Evolutionary conservation across 192 early-diverging fungal genomes (phyloP).

Genomic region (Coemansia sp.): DNA sequence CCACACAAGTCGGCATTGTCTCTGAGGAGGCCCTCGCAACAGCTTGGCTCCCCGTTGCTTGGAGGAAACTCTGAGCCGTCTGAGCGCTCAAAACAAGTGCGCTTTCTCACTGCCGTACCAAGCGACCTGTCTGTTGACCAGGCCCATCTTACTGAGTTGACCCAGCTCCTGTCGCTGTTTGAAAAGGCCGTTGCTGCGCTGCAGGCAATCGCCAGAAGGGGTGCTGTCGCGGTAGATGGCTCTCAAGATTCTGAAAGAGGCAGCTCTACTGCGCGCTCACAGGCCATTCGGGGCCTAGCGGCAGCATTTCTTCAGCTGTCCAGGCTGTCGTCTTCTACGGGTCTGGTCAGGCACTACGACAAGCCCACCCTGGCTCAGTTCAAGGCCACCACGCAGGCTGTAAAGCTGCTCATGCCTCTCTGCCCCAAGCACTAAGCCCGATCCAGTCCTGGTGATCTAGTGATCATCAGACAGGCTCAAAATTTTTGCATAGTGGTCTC

Average conservation of each 20-base stretch:
- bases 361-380: slow-evolving; percentile 48
- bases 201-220: not conserved
- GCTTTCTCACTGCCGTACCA: slow-evolving; percentile 26
- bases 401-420: slow-evolving; percentile 49
- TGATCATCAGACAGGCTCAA: slow-evolving; percentile 11
- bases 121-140: slow-evolving; percentile 32
- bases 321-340: slow-evolving; percentile 40
- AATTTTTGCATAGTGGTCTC: slow-evolving; percentile 21
- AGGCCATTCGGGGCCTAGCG: slow-evolving; percentile 29
- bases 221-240: not conserved
- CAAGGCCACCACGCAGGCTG: slow-evolving; percentile 47
- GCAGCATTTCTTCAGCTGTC: slow-evolving; percentile 53
- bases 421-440: not conserved
- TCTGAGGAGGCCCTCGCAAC: slow-evolving; percentile 18
- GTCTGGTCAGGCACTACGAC: slow-evolving; percentile 55
- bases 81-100: slow-evolving; percentile 53
- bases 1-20: slow-evolving; percentile 43
- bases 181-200: slow-evolving; percentile 41
- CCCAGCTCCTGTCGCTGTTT: slow-evolving; percentile 37
- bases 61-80: not conserved
- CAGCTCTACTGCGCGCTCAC: not conserved
- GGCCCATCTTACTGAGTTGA: slow-evolving; percentile 36
- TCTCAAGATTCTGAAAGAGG: not conserved
- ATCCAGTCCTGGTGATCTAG: not conserved
- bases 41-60: not conserved